A percentile compares a stretch with the other conserved stretches of the same genome.
These are phyloP conservation scores for Euphorbia tirucalli DNA, from an alignment of 345 rosid genomes.

Conservation along the genomic window DNA sequence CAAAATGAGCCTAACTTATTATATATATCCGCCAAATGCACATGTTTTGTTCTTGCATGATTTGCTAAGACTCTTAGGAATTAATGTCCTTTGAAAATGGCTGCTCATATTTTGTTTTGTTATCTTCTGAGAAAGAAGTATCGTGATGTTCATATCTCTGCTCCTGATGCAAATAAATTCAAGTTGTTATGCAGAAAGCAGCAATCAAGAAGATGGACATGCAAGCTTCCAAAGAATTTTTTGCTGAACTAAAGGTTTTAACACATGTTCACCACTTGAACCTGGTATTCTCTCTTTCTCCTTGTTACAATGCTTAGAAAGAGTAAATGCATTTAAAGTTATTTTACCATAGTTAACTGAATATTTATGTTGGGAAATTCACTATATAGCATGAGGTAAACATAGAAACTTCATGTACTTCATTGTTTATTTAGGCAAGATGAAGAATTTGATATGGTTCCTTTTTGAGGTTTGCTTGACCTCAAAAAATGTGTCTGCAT, in stretches of 20 bases:
- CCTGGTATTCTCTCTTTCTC: slow-evolving; percentile 46
- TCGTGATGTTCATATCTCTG: background rate
- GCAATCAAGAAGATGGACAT: slow-evolving; percentile 99
- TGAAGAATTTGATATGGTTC: slow-evolving; percentile 6
- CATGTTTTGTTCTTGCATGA: background rate
- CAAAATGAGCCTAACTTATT: background rate
- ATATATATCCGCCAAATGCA: background rate
- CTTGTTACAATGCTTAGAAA: background rate
- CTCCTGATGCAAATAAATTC: background rate
- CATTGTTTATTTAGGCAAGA: background rate
- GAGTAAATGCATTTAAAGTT: background rate
- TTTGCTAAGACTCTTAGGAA: background rate
- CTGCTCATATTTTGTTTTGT: background rate
- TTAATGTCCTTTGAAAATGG: background rate
- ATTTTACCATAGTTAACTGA: background rate
- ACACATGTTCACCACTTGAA: slow-evolving; percentile 92
- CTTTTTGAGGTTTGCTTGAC: background rate
- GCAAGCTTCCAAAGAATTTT: slow-evolving; percentile 91
- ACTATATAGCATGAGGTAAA: background rate
- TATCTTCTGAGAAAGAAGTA: background rate
- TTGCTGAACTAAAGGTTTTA: slow-evolving; percentile 88
- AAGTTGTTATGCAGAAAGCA: slow-evolving; percentile 60
- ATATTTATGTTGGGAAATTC: background rate
- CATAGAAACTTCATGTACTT: background rate
- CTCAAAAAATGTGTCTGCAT: background rate